These are phyloP conservation scores for Aspergillus quadricinctus DNA, from an alignment of 2,329 filamentous ascomycete species.

Conservation along the genomic window DNA sequence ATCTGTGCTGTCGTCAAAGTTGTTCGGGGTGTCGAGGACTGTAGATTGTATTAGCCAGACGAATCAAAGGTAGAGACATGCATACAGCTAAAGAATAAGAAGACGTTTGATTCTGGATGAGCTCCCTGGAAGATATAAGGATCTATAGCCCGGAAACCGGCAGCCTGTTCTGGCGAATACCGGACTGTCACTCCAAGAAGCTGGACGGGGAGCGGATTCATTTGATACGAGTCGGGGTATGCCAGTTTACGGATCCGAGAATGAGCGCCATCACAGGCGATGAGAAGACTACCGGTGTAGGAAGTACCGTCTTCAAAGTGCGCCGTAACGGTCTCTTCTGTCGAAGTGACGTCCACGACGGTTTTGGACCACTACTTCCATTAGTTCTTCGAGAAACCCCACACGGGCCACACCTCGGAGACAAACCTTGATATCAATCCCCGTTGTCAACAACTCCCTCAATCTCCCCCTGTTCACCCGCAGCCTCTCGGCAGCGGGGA, in stretches of 20 bases:
- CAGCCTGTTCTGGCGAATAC: conserved; percentile 40
- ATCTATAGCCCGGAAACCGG: conserved; percentile 45
- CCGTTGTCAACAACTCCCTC: conserved; percentile 44
- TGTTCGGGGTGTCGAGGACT: conserved; percentile 50
- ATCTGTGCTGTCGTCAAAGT: conserved; percentile 31
- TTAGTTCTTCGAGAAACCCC: not conserved
- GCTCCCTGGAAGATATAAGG: conserved; percentile 54
- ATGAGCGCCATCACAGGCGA: conserved; percentile 50
- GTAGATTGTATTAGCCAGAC: not conserved
- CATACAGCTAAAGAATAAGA: conserved; percentile 51
- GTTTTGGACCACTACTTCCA: conserved; percentile 37
- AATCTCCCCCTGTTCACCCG: conserved; percentile 48
- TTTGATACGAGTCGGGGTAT: conserved; percentile 22
- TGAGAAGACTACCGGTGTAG: conserved; percentile 41
- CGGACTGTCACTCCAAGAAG: conserved; percentile 46
- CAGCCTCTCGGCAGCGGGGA: conserved; percentile 44
- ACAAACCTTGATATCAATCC: conserved; percentile 45
- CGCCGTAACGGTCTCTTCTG: conserved; percentile 35
- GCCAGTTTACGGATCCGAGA: conserved; percentile 41
- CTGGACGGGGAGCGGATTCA: conserved; percentile 45
- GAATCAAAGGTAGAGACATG: not conserved
- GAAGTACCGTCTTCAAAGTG: conserved; percentile 47
- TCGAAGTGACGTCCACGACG: conserved; percentile 31
- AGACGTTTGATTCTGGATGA: conserved; percentile 49
- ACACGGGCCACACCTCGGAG: not conserved